phyloP scores from a whole-genome alignment of 805 yeast genomes.

The Priceomyces fermenticarens region DNA sequence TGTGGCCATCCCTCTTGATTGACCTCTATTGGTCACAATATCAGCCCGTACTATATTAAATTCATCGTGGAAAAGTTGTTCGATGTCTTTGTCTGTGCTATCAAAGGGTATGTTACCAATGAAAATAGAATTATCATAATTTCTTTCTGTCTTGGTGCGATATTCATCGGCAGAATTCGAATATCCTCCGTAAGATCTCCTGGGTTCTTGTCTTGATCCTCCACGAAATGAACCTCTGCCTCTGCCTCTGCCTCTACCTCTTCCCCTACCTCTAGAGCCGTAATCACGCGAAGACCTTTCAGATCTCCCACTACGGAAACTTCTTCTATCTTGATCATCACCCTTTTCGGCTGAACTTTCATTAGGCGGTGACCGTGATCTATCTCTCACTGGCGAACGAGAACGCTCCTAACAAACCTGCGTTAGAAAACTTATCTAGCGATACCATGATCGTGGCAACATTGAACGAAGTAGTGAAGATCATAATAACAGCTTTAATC shows the following conservation, averaged over 20 bases:
- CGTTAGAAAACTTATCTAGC: background rate
- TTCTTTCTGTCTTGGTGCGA: conserved; percentile 43
- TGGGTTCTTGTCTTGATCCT: conserved; percentile 14
- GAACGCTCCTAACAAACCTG: conserved; percentile 27
- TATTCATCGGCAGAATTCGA: conserved; percentile 25
- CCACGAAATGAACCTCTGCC: conserved; percentile 21
- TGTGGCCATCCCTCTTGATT: conserved; percentile 87
- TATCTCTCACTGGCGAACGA: conserved; percentile 31
- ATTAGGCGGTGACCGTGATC: conserved; percentile 39
- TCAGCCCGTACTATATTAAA: conserved; percentile 73
- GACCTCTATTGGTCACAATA: conserved; percentile 73
- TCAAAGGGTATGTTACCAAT: conserved; percentile 73
- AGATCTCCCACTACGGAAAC: conserved; percentile 26
- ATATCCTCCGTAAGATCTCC: conserved; percentile 12
- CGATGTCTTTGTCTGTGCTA: conserved; percentile 56
- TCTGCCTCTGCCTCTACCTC: conserved; percentile 17
- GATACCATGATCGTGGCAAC: background rate
- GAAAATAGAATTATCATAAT: conserved; percentile 66
- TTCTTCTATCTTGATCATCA: conserved; percentile 28
- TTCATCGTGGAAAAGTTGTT: conserved; percentile 51
- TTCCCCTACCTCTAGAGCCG: conserved; percentile 16
- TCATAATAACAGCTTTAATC: conserved; percentile 3
- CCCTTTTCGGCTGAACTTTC: conserved; percentile 13
- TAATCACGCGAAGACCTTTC: conserved; percentile 9
- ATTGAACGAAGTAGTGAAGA: background rate